Conservation (phyloP, 2,329 filamentous ascomycete species). For the Zarea fungicola region DNA sequence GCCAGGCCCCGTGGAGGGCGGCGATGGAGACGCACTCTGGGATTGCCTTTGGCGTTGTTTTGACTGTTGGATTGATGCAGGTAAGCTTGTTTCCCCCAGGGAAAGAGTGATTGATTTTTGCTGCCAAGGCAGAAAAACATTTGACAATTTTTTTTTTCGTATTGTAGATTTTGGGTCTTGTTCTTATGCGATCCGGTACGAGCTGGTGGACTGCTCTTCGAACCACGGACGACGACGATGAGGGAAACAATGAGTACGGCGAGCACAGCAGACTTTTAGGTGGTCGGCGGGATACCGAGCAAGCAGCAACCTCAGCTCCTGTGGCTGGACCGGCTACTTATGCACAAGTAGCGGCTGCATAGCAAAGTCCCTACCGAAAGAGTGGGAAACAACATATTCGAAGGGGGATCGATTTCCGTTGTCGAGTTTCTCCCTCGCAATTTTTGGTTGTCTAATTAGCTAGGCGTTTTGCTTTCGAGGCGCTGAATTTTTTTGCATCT, state of each 20-base stretch:
- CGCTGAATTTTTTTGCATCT: neutral
- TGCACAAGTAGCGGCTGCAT: constrained; percentile 3
- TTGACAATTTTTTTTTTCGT: too few species aligned
- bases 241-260: neutral
- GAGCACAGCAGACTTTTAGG: constrained; percentile 4
- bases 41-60: constrained; percentile 48
- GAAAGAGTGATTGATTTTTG: neutral
- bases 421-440: too few species aligned
- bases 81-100: constrained; percentile 29
- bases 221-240: constrained; percentile 10
- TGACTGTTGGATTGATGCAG: constrained; percentile 51
- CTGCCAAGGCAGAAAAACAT: too few species aligned
- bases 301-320: neutral
- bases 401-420: neutral
- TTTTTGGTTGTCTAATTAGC: constrained; percentile 6
- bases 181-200: constrained; percentile 25
- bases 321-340: constrained; percentile 2
- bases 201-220: constrained; percentile 27
- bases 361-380: neutral
- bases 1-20: constrained; percentile 50
- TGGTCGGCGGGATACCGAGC: neutral
- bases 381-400: neutral
- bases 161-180: constrained; percentile 28
- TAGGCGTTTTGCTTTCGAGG: constrained; percentile 2
- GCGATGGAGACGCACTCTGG: constrained; percentile 49